These are phyloP conservation scores for Lichtheimia ornata DNA, from an alignment of 371 early-diverging fungal species.

Conservation along the genomic window DNA sequence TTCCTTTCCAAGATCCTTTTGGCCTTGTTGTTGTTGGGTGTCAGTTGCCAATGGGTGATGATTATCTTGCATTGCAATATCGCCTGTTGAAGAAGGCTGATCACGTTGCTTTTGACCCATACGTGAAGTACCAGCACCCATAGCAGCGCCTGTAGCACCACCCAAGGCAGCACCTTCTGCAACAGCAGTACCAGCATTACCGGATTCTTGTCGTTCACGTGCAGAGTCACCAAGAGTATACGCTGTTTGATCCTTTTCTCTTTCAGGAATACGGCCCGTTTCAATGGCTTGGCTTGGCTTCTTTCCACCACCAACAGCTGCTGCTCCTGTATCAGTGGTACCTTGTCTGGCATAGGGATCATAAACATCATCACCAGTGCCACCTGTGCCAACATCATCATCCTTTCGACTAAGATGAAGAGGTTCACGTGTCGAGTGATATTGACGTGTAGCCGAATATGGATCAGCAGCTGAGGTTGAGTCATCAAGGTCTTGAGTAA, in stretches of 20 bases:
- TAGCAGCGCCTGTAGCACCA: conserved; percentile 3
- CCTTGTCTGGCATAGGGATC: no score
- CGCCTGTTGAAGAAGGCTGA: background rate
- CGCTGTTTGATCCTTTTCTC: background rate
- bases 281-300: background rate
- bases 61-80: background rate
- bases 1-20: background rate
- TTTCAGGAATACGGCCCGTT: background rate
- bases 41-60: background rate
- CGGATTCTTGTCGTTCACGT: no score
- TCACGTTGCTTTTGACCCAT: background rate
- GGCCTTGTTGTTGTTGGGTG: background rate
- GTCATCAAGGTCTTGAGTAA: background rate
- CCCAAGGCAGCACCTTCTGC: background rate
- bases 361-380: no score
- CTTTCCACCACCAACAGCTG: background rate
- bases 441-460: background rate
- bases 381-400: no score
- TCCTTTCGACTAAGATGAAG: no score
- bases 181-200: background rate
- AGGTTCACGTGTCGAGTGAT: background rate
- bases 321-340: background rate
- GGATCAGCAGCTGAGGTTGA: background rate
- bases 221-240: background rate
- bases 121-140: background rate